These are phyloP conservation scores for Xanthoceras sorbifolium DNA, from an alignment of 345 rosid genomes.

Conservation along the genomic window DNA sequence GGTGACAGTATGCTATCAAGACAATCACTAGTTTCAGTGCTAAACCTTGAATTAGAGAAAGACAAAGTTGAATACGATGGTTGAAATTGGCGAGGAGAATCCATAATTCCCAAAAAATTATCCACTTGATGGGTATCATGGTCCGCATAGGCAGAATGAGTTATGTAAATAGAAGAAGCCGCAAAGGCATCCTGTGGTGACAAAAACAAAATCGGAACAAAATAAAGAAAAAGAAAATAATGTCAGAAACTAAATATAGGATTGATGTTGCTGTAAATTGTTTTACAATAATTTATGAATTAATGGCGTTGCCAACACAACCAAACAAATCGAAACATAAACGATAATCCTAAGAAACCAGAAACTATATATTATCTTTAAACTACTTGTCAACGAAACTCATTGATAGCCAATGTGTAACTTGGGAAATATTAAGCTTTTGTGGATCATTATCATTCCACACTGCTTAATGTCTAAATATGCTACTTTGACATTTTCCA, in stretches of 20 bases:
- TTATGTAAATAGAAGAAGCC: slow-evolving; percentile 21
- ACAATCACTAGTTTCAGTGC: slow-evolving; percentile 38
- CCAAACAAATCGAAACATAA: not conserved
- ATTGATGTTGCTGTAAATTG: not conserved
- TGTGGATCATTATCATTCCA: not conserved
- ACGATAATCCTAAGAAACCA: not conserved
- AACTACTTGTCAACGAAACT: not conserved
- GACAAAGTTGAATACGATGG: slow-evolving; percentile 44
- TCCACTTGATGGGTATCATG: slow-evolving; percentile 27
- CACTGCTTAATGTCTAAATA: too few species aligned
- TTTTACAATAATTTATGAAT: not conserved
- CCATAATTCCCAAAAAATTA: slow-evolving; percentile 12
- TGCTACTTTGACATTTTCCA: too few species aligned
- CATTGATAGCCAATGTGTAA: not conserved
- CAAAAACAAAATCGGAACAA: not conserved
- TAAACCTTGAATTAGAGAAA: slow-evolving; percentile 43
- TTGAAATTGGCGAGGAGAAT: slow-evolving; percentile 28
- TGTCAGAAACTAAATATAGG: not conserved
- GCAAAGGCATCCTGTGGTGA: slow-evolving; percentile 31
- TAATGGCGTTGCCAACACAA: not conserved
- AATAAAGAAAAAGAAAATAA: not conserved
- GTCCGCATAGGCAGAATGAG: slow-evolving; percentile 23
- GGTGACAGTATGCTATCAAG: slow-evolving; percentile 43
- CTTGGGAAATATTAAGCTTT: not conserved
- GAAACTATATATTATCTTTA: not conserved